phyloP scores from a whole-genome alignment of 2,329 filamentous ascomycete species.

The Cylindrodendrum hubeiense region DNA sequence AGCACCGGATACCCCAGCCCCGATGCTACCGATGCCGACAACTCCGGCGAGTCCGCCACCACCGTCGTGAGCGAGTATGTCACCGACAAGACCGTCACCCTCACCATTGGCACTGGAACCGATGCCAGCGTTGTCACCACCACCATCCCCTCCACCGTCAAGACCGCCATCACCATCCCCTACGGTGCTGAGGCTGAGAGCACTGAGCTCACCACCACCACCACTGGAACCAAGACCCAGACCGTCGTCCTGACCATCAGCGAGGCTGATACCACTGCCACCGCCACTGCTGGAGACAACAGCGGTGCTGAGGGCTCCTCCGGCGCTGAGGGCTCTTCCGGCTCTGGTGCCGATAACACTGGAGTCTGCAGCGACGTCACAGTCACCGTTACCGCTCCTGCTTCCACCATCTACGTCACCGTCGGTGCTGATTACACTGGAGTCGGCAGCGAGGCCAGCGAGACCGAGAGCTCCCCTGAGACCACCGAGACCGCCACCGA shows the following conservation, averaged over 20 bases:
- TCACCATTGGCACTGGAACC: conserved; percentile 50
- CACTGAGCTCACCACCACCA: conserved; percentile 51
- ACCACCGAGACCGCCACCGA: conserved; percentile 34
- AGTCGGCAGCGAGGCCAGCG: conserved; percentile 39
- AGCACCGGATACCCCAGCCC: conserved; percentile 47
- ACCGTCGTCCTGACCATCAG: too few relatives aligned
- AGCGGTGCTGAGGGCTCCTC: not conserved
- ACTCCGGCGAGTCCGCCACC: conserved; percentile 26
- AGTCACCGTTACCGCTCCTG: conserved; percentile 48
- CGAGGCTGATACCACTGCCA: conserved; percentile 33
- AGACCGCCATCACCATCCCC: conserved; percentile 52
- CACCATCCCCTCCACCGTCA: conserved; percentile 57
- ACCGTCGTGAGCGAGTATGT: conserved; percentile 46
- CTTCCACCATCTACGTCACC: conserved; percentile 53
- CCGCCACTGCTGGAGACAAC: conserved; percentile 37
- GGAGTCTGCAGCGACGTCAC: conserved; percentile 38
- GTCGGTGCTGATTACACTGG: conserved; percentile 41
- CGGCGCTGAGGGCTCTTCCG: not conserved
- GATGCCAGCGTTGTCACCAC: conserved; percentile 53
- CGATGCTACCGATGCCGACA: conserved; percentile 18
- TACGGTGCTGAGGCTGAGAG: conserved; percentile 30
- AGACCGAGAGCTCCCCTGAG: conserved; percentile 36
- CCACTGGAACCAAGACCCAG: conserved; percentile 49
- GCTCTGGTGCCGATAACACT: conserved; percentile 28
- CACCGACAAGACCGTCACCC: conserved; percentile 50